Percentiles rank a stretch among this genome's conserved stretches.
These are phyloP conservation scores for Penicillium sp. DNA, from an alignment of 2,329 filamentous ascomycete species.

Conservation along the genomic window DNA sequence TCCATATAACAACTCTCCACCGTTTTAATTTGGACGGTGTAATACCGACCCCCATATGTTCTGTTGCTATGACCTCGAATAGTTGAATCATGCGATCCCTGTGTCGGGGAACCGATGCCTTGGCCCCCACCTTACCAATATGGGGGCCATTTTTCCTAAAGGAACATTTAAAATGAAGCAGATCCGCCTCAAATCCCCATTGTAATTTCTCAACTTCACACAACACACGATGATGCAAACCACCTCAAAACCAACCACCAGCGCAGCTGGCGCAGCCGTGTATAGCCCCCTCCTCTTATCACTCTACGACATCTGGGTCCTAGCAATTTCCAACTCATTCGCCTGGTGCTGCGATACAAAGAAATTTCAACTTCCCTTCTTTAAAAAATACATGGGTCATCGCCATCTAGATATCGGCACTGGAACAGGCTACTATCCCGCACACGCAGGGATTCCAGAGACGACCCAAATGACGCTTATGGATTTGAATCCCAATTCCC, in stretches of 20 bases:
- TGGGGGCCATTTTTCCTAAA: background rate
- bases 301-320: conserved; percentile 8
- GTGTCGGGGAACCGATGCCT: background rate
- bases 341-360: conserved; percentile 30
- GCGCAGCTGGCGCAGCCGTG: background rate
- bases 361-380: conserved; percentile 23
- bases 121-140: background rate
- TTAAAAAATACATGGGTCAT: conserved; percentile 20
- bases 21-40: background rate
- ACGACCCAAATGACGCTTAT: conserved; percentile 20
- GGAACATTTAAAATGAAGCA: background rate
- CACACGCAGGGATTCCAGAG: conserved; percentile 8
- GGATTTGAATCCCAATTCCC: conserved; percentile 19
- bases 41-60: background rate
- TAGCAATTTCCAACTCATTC: conserved; percentile 15
- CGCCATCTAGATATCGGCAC: conserved; percentile 33
- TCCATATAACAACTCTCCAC: background rate
- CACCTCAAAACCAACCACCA: background rate
- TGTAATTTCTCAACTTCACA: background rate
- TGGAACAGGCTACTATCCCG: conserved; percentile 31
- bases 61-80: background rate
- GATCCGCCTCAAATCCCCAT: background rate
- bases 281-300: background rate
- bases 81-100: background rate
- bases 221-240: background rate